A percentile compares a stretch with the other conserved stretches of the same genome.
Conservation (phyloP, 2,329 filamentous ascomycete species). For the Chrysosporium keratinophilum region DNA sequence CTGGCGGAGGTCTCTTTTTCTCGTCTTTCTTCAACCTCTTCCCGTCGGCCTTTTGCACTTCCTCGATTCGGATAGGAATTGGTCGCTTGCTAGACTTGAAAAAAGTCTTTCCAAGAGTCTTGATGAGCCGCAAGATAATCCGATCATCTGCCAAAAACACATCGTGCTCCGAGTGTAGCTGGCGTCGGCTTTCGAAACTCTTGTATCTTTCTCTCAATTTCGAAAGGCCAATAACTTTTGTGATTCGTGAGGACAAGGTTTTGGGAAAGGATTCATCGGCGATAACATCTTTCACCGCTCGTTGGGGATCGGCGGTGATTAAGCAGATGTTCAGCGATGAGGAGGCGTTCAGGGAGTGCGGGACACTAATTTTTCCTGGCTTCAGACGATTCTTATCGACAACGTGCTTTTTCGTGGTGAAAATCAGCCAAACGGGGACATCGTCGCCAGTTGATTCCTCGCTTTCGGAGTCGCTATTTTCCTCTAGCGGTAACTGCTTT, state of each 20-base stretch:
- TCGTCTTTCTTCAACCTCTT: conserved; percentile 50
- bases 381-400: conserved; percentile 68
- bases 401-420: conserved; percentile 57
- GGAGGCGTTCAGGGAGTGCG: conserved; percentile 62
- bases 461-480: conserved; percentile 36
- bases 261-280: conserved; percentile 61
- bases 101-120: conserved; percentile 79
- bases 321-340: conserved; percentile 64
- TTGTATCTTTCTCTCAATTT: conserved; percentile 86
- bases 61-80: conserved; percentile 65
- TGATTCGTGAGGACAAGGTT: conserved; percentile 56
- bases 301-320: conserved; percentile 73
- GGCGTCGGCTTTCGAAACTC: conserved; percentile 75
- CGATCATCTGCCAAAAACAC: conserved; percentile 89
- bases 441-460: conserved; percentile 37
- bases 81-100: conserved; percentile 83
- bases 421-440: conserved; percentile 49
- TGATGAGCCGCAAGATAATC: conserved; percentile 61
- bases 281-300: conserved; percentile 81
- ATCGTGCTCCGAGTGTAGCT: conserved; percentile 77
- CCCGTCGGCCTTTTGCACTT: conserved; percentile 50
- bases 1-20: conserved; percentile 38
- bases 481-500: conserved; percentile 44
- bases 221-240: conserved; percentile 65
- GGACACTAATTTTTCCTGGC: conserved; percentile 69